Base-by-base conservation (phyloP, 1,139 yeast species). In the Taiozyma sp. region DNA sequence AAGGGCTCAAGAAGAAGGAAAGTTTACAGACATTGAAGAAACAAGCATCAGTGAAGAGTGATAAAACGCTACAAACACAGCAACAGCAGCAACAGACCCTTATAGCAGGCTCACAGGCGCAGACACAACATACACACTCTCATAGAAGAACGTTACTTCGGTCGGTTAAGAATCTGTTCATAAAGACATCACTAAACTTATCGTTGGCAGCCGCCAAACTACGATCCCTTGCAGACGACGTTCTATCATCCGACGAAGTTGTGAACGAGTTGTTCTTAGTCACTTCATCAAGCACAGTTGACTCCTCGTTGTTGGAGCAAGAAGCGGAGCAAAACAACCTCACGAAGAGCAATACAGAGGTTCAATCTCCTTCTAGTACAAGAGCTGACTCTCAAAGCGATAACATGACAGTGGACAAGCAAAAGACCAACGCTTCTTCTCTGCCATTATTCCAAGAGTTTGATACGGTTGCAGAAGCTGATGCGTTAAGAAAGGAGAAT, bases 391-490 rank as follows among this genome's bases (percentile, higher is more conserved):
- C 41, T 6, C 24, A 38, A 19, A 38, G 24, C 19, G 41, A 38
- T 12, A 38, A 38, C 5, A 38, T 38, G 24, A 38, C 24, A 13
- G 22, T 34, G 12, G 39, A 36, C 12, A 38, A 38, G 5, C 46
- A 14, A 45, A 43, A 16, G 43, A 48, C 29, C 27, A 40, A 24
- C 6, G 38, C 44, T 3, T 43, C 43, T n/a, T 42, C 46, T 6
- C 16, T 54, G 22, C 61, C 57, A 48, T 61, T 62, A 6, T 67
- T 61, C 49, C 65, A 57, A 10, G 70, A 62, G 44, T 70, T 62
- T 45, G 67, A 69, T 51, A 57, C 66, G 1, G 67, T 60, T 1
- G 53, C 51, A 4, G 72, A 69, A 53, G 69, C 70, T 28, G 56
- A 54, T 9, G 57, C 54, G 40, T 63, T 70, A 41, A 66, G 70